A percentile compares a stretch with the other conserved stretches of the same genome.
phyloP scores from a whole-genome alignment of 352 stramenopile species.

The Thalassiosira ordinaria region DNA sequence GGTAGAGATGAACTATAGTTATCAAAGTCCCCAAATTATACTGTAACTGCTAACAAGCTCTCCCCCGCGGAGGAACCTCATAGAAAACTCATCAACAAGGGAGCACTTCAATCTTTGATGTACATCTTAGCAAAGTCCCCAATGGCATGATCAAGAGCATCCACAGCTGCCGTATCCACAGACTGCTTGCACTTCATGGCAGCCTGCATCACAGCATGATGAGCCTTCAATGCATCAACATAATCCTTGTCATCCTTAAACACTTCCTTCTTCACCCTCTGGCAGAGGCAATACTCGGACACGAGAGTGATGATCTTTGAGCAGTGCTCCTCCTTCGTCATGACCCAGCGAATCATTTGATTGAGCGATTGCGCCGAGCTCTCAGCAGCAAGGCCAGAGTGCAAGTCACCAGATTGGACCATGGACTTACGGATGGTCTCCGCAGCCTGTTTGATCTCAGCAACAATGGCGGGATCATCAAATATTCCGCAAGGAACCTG shows the following conservation, averaged over 20 bases:
- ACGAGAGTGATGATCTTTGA: conserved; percentile 84
- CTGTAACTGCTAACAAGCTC: too few species aligned
- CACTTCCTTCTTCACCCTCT: conserved; percentile 83
- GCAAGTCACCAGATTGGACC: conserved; percentile 78
- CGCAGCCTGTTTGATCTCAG: conserved; percentile 75
- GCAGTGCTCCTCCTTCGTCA: conserved; percentile 86
- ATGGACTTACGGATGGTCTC: conserved; percentile 85
- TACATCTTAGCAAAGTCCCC: conserved; percentile 86
- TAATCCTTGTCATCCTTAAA: conserved; percentile 82
- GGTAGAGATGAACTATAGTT: too few species aligned
- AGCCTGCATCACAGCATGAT: conserved; percentile 85
- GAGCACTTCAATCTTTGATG: conserved; percentile 51
- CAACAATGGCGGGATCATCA: conserved; percentile 85
- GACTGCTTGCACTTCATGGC: conserved; percentile 87
- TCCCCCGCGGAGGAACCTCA: too few species aligned
- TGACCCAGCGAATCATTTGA: conserved; percentile 86
- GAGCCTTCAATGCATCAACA: conserved; percentile 82
- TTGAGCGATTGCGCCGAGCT: conserved; percentile 75
- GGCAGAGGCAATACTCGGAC: conserved; percentile 84
- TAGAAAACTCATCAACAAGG: too few species aligned
- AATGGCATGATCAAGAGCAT: conserved; percentile 83
- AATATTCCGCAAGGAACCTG: conserved; percentile 87
- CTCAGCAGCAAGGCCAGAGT: conserved; percentile 55
- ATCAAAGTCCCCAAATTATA: too few species aligned
- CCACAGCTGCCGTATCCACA: conserved; percentile 68